A percentile compares a stretch with the other conserved stretches of the same genome.
These are phyloP conservation scores for Coelastrella sp. DNA, from an alignment of 139 green algal species.

Conservation along the genomic window DNA sequence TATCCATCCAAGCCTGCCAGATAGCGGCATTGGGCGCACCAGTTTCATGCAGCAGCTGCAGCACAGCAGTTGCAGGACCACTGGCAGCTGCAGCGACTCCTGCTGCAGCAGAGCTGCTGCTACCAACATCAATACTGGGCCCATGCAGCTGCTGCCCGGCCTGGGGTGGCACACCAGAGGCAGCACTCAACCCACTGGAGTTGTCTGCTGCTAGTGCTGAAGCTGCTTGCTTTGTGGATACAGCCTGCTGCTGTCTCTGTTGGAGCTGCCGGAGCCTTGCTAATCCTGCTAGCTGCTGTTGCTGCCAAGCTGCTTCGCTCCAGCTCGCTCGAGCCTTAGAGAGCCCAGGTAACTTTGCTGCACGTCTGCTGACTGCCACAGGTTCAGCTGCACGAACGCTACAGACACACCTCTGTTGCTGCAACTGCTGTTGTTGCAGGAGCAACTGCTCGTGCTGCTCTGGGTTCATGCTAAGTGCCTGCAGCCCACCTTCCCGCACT, in stretches of 20 bases:
- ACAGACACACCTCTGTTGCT: background rate
- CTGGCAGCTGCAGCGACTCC: background rate
- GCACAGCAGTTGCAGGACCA: slow-evolving; percentile 8
- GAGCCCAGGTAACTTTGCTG: background rate
- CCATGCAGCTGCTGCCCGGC: no score
- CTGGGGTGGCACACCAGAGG: no score
- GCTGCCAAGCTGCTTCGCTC: slow-evolving; percentile 21
- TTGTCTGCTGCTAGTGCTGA: background rate
- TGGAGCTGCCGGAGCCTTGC: background rate
- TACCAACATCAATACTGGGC: no score
- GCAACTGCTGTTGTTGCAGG: slow-evolving; percentile 10
- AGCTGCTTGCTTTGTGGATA: background rate
- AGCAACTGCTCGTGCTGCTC: background rate
- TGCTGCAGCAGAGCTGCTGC: no score
- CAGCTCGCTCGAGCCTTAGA: background rate
- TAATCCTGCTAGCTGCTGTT: background rate
- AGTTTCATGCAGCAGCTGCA: slow-evolving; percentile 31
- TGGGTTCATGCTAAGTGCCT: background rate
- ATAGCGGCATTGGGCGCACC: slow-evolving; percentile 22
- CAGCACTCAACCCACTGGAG: no score
- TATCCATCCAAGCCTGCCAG: background rate
- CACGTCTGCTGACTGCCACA: background rate
- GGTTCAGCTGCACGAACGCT: background rate
- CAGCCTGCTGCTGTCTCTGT: background rate
- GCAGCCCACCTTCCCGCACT: background rate